Base-by-base conservation (phyloP, 345 rosid genomes). In the Rhodomyrtus tomentosa region DNA sequence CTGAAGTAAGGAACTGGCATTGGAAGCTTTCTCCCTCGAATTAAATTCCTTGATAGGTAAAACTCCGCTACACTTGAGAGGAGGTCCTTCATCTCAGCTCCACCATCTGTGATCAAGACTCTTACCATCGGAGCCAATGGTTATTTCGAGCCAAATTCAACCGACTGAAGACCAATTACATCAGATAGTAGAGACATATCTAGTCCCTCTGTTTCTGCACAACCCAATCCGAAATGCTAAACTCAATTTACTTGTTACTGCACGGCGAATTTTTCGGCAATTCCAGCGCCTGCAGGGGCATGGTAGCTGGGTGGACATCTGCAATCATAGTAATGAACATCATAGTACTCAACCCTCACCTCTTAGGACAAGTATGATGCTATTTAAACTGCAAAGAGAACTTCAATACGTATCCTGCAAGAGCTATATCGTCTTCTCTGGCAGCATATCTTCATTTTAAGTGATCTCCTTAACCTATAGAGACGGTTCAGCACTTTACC, bases 1-100 rank as follows among this genome's bases (percentile, higher is more conserved):
- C 87, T 62, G 82, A 92, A 93, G 18, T 91, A 90, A 1, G 98
- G 98, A 76, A 95, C 88, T 83, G 94, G 93, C 50, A 89, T 82
- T 13, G 92, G 90, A 42, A 87, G 91, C 86, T 85, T 93, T 83
- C 83, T 89, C 89, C 88, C 83, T 50, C 36, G 87, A 10, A 86
- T 84, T 40, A 93, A 88, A 85, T 84, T 88, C 82, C 85, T 90
- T 6, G 92, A 87, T 79, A 93, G 82, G 93, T 89, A 91, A 90
- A 91, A 93, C 86, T 93, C 95, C 22, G 98, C 92, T 87, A 94
- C 91, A 68, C 93, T 18, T 18, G 98, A 91, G 81, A 92, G 91
- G 50, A 95, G 83, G 85, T 95, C 91, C 86, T 87, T 93, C 87
- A 92, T 87, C 84, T 92, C 93, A 59, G 85, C 84, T 84, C 92